Percentiles rank a stretch among this genome's conserved stretches.
Evolutionary conservation across 805 yeast genomes (phyloP).

Genomic region (Metschnikowia chrysomelidarum): DNA sequence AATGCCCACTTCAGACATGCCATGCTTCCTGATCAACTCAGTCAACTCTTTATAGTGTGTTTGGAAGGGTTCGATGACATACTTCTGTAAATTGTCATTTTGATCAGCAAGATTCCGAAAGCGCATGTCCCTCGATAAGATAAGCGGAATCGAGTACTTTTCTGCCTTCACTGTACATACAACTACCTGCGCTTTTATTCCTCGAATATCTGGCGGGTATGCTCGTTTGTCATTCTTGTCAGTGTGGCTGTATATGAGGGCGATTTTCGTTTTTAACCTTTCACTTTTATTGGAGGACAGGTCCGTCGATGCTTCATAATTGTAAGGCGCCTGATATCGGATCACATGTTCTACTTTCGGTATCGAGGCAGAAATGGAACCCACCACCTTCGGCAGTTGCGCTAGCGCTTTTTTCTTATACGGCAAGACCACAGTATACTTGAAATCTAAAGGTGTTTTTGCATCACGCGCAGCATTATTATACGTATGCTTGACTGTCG

Average conservation of each 20-base stretch:
- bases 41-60: conserved; percentile 20
- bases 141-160: conserved; percentile 25
- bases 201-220: conserved; percentile 18
- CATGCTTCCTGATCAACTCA: conserved; percentile 16
- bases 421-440: conserved; percentile 20
- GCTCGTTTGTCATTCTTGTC: conserved; percentile 9
- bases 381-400: conserved; percentile 23
- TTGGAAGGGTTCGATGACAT: conserved; percentile 23
- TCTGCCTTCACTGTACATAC: conserved; percentile 26
- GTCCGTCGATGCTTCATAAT: conserved; percentile 4
- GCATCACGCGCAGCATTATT: neutral
- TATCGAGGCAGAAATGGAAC: conserved; percentile 20
- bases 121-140: conserved; percentile 16
- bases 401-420: conserved; percentile 23
- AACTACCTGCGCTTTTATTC: conserved; percentile 16
- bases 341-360: conserved; percentile 15
- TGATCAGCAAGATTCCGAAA: conserved; percentile 14
- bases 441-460: neutral
- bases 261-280: conserved; percentile 5
- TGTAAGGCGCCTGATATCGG: conserved; percentile 14
- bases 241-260: conserved; percentile 8
- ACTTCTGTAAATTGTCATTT: conserved; percentile 22
- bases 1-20: conserved; percentile 20
- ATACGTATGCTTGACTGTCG: conserved; percentile 20
- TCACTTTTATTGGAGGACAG: conserved; percentile 1